A percentile compares a stretch with the other conserved stretches of the same genome.
phyloP scores from a whole-genome alignment of 2,329 filamentous ascomycete genomes.

The Cryphonectria radicalis region DNA sequence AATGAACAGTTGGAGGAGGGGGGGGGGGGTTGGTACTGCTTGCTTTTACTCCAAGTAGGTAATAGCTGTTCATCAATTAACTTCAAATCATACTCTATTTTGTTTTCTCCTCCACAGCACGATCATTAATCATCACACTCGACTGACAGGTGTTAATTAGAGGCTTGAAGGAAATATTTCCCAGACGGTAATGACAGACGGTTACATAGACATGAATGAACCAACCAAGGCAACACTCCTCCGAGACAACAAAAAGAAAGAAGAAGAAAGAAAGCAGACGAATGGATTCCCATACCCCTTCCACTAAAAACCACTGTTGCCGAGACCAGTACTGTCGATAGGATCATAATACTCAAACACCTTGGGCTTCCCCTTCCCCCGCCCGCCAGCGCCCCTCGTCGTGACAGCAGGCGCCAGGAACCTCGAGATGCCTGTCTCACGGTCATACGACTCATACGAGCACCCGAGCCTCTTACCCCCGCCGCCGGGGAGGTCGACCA shows the following conservation, averaged over 20 bases:
- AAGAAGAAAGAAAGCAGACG: too few relatives aligned
- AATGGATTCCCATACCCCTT: too few relatives aligned
- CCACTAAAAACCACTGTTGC: neutral
- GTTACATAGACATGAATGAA: too few relatives aligned
- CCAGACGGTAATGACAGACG: too few relatives aligned
- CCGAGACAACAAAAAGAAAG: too few relatives aligned
- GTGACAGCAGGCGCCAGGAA: slow-evolving; percentile 59
- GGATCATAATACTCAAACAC: slow-evolving; percentile 65
- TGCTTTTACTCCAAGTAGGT: neutral
- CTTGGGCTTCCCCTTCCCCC: slow-evolving; percentile 46
- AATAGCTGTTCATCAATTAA: neutral
- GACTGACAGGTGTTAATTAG: too few relatives aligned
- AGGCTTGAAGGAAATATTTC: neutral
- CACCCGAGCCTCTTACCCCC: slow-evolving; percentile 65
- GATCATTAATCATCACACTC: too few relatives aligned
- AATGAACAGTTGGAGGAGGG: neutral
- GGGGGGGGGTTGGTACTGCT: too few relatives aligned
- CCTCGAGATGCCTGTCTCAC: slow-evolving; percentile 54
- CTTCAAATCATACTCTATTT: too few relatives aligned
- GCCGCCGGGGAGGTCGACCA: slow-evolving; percentile 66
- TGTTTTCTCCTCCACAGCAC: too few relatives aligned
- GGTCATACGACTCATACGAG: slow-evolving; percentile 58
- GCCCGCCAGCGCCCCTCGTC: slow-evolving; percentile 49
- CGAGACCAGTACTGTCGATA: slow-evolving; percentile 28
- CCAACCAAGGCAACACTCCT: too few relatives aligned